phyloP scores from a whole-genome alignment of 306 rosid species.

The Aeschynomene evenia region DNA sequence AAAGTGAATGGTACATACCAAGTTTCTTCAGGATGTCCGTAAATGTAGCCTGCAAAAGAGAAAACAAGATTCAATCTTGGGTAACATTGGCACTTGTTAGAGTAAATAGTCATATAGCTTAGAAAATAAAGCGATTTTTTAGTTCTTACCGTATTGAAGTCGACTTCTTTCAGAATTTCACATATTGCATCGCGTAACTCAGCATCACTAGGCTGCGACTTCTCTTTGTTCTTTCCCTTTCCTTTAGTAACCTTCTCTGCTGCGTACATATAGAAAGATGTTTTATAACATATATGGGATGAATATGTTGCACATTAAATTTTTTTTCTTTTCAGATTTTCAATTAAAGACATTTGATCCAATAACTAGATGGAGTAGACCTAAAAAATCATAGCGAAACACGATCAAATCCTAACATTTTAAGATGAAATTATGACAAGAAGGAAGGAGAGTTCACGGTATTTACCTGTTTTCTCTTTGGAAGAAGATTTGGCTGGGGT shows the following conservation, averaged over 20 bases:
- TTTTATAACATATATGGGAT: background rate
- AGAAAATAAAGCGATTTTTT: too few relatives aligned
- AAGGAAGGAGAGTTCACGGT: constrained; percentile 17
- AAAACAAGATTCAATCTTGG: background rate
- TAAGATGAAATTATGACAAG: constrained; percentile 20
- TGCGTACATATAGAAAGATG: constrained; percentile 24
- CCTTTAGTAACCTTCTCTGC: constrained; percentile 63
- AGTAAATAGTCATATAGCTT: background rate
- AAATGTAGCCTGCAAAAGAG: constrained; percentile 68
- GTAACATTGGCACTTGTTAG: background rate
- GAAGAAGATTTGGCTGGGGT: constrained; percentile 52
- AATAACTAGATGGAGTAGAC: too few relatives aligned
- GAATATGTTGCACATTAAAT: background rate
- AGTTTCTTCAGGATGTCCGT: constrained; percentile 74
- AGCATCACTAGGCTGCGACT: constrained; percentile 61
- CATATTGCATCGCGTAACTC: constrained; percentile 77
- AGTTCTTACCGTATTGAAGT: constrained; percentile 90
- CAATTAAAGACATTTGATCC: background rate
- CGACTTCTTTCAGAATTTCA: constrained; percentile 94
- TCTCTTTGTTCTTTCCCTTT: constrained; percentile 67
- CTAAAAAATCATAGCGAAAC: too few relatives aligned
- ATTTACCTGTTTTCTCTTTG: constrained; percentile 77
- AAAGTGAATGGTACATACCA: constrained; percentile 37
- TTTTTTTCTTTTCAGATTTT: background rate
- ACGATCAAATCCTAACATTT: background rate